Conservation (phyloP, 768 basidiomycete species). For the Mycena metata region DNA sequence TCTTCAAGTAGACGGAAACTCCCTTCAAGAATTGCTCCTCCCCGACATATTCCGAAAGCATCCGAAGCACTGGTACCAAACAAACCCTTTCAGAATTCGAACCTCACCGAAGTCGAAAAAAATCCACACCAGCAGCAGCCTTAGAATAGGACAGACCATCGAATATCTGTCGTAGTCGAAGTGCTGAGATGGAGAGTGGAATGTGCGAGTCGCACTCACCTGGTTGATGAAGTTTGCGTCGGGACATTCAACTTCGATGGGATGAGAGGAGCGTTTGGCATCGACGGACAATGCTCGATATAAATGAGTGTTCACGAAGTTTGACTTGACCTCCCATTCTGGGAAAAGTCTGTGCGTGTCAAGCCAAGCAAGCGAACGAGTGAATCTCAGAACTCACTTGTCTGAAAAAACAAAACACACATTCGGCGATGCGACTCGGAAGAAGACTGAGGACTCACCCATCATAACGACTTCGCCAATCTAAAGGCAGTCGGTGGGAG, state of each 20-base stretch:
- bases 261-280: conserved; percentile 54
- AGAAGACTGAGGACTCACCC: conserved; percentile 58
- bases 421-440: no score
- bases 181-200: no score
- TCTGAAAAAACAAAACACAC: conserved; percentile 56
- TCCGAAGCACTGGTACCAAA: conserved; percentile 77
- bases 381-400: conserved; percentile 55
- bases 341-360: conserved; percentile 69
- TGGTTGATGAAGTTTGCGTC: conserved; percentile 87
- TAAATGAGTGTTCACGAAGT: conserved; percentile 84
- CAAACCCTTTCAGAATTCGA: background rate
- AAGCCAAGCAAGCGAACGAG: background rate
- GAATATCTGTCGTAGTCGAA: conserved; percentile 72
- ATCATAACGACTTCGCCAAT: conserved; percentile 91
- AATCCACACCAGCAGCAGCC: conserved; percentile 73
- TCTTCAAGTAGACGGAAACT: conserved; percentile 92
- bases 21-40: conserved; percentile 90
- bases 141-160: conserved; percentile 90
- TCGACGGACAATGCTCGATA: conserved; percentile 62
- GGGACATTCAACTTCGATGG: conserved; percentile 91
- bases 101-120: no score
- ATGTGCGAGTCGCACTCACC: conserved; percentile 2
- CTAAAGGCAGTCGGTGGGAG: conserved; percentile 48
- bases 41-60: conserved; percentile 91
- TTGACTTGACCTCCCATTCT: conserved; percentile 87